Percentiles rank a stretch among this genome's conserved stretches.
These are phyloP conservation scores for Thinopyrum obtusiflorum DNA, from an alignment of 202 grass and related monocot species.

Conservation along the genomic window DNA sequence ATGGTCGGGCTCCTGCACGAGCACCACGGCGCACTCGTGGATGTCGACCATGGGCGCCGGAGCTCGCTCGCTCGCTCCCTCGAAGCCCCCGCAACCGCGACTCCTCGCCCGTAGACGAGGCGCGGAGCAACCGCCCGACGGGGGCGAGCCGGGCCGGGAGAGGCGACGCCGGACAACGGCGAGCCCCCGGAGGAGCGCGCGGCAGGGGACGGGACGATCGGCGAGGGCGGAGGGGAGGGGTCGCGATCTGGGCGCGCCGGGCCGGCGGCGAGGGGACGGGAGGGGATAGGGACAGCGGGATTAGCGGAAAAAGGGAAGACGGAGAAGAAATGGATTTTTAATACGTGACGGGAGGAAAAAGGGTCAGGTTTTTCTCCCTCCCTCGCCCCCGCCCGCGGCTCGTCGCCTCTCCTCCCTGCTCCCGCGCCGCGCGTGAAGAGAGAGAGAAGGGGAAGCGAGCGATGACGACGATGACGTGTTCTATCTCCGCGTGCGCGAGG, in stretches of 20 bases:
- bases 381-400: conserved; percentile 23
- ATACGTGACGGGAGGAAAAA: conserved; percentile 1
- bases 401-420: conserved; percentile 31
- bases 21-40: conserved; percentile 37
- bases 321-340: conserved; percentile 23
- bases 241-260: conserved; percentile 34
- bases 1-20: conserved; percentile 12
- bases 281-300: conserved; percentile 11
- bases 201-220: conserved; percentile 10
- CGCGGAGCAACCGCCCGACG: neutral
- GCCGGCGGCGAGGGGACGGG: conserved; percentile 22
- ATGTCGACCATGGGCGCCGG: conserved; percentile 65
- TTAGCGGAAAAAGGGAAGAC: neutral
- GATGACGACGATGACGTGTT: neutral
- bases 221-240: neutral
- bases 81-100: neutral
- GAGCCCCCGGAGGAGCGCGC: neutral
- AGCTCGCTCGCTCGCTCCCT: neutral
- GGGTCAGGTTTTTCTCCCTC: neutral
- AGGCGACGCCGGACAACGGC: conserved; percentile 5
- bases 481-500: conserved; percentile 1
- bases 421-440: conserved; percentile 25
- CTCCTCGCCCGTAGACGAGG: neutral
- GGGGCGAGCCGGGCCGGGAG: neutral
- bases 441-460: too few species aligned